Conservation (phyloP, 345 rosid genomes). For the Hibiscus tridactylites region DNA sequence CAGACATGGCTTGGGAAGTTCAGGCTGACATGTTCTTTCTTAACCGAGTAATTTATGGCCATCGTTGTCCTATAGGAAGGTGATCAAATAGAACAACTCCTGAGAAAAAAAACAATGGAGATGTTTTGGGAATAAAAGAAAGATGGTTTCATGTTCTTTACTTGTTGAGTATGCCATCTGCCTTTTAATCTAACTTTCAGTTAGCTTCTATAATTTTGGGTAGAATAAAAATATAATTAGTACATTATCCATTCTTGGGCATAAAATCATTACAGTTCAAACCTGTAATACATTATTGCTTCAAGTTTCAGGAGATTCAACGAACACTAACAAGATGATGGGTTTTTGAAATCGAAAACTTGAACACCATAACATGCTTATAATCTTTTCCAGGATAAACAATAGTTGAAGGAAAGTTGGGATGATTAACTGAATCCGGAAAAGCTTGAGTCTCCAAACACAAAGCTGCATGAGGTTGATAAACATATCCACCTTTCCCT, state of each 20-base stretch:
- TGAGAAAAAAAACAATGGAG: neutral
- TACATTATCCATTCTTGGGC: neutral
- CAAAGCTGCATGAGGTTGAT: conserved; percentile 51
- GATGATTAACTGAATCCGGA: conserved; percentile 70
- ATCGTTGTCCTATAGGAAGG: too few relatives aligned
- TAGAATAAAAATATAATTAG: too few relatives aligned
- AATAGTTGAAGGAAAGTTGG: conserved; percentile 66
- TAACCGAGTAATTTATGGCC: too few relatives aligned
- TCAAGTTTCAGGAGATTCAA: neutral
- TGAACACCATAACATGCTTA: conserved; percentile 56
- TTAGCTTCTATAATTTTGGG: too few relatives aligned
- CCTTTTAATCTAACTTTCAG: too few relatives aligned
- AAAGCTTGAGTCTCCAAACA: conserved; percentile 86
- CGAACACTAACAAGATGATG: neutral
- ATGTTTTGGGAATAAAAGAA: neutral
- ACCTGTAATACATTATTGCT: neutral
- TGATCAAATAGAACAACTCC: neutral
- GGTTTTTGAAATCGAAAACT: conserved; percentile 37
- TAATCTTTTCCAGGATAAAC: conserved; percentile 47
- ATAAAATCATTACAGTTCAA: neutral
- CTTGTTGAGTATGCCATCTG: neutral
- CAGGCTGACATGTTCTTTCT: neutral
- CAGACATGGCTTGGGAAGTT: neutral
- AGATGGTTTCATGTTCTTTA: neutral
- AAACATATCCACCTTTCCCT: conserved; percentile 68